Conservation (phyloP, 2,329 filamentous ascomycete genomes). For the Ambrosiella xylebori region DNA sequence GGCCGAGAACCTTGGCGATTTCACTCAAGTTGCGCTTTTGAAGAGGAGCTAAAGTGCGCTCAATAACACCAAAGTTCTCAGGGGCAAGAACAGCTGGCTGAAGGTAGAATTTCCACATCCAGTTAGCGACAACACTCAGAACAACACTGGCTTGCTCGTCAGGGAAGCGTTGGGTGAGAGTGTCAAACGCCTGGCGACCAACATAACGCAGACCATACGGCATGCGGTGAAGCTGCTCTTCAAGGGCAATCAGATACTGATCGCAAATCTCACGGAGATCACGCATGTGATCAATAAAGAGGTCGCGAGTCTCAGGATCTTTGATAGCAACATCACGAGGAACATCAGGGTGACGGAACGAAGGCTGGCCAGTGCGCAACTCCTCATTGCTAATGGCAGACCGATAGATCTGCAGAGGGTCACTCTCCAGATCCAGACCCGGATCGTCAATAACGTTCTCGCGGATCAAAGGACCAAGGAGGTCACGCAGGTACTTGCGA, state of each 20-base stretch:
- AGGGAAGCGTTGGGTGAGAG: constrained; percentile 59
- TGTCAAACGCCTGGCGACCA: constrained; percentile 68
- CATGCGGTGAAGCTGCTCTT: constrained; percentile 73
- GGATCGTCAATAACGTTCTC: constrained; percentile 89
- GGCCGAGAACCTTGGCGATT: constrained; percentile 78
- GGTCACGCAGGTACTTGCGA: constrained; percentile 75
- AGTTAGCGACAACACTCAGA: constrained; percentile 70
- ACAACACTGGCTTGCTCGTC: constrained; percentile 61
- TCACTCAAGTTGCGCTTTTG: constrained; percentile 87
- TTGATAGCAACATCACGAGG: constrained; percentile 88
- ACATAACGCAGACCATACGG: constrained; percentile 86
- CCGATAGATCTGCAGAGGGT: constrained; percentile 92
- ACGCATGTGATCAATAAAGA: constrained; percentile 87
- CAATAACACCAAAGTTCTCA: constrained; percentile 83
- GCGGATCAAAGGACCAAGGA: constrained; percentile 69
- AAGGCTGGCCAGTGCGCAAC: constrained; percentile 72
- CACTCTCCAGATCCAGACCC: constrained; percentile 81
- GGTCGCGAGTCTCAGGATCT: constrained; percentile 76
- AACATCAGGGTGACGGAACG: constrained; percentile 65
- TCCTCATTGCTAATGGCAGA: constrained; percentile 96
- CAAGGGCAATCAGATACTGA: constrained; percentile 66
- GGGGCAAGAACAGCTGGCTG: constrained; percentile 78
- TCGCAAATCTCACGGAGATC: constrained; percentile 90
- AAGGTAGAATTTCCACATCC: constrained; percentile 89
- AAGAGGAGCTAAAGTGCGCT: constrained; percentile 71